Percentiles rank a stretch among this genome's conserved stretches.
These are phyloP conservation scores for Funneliformis geosporum DNA, from an alignment of 192 early-diverging fungal species.

Conservation along the genomic window DNA sequence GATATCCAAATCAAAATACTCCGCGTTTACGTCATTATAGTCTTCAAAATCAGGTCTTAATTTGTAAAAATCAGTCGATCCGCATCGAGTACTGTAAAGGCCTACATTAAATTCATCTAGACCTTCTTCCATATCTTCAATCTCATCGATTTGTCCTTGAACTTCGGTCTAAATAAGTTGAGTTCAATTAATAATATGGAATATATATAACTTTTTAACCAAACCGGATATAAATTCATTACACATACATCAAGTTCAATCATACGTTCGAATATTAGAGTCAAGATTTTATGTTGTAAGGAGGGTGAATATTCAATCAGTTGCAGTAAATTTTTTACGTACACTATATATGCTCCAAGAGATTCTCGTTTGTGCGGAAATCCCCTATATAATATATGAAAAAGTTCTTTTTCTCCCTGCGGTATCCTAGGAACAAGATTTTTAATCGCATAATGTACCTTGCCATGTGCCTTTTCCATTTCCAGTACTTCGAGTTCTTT, in stretches of 20 bases:
- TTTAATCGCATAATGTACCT: constrained; percentile 18
- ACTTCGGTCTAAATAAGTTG: constrained; percentile 69
- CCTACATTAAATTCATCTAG: constrained; percentile 27
- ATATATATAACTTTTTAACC: background rate
- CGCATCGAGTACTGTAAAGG: background rate
- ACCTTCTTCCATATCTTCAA: constrained; percentile 62
- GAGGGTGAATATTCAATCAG: constrained; percentile 77
- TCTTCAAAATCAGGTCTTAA: constrained; percentile 20
- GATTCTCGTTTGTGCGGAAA: constrained; percentile 76
- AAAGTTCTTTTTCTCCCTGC: constrained; percentile 33
- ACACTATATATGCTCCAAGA: constrained; percentile 58
- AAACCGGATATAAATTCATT: background rate
- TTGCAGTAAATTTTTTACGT: constrained; percentile 74
- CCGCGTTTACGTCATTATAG: constrained; percentile 50
- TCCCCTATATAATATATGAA: constrained; percentile 58
- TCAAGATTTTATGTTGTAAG: constrained; percentile 69
- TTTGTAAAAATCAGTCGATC: background rate
- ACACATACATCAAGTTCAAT: constrained; percentile 84
- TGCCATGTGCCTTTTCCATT: constrained; percentile 10
- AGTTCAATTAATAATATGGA: background rate
- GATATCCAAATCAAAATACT: constrained; percentile 37
- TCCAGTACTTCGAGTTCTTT: background rate
- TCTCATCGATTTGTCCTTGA: constrained; percentile 86
- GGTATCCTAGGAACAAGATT: background rate
- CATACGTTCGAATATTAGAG: constrained; percentile 77